phyloP scores from a whole-genome alignment of 1,139 yeast genomes.

The Petasospora fabianii region DNA sequence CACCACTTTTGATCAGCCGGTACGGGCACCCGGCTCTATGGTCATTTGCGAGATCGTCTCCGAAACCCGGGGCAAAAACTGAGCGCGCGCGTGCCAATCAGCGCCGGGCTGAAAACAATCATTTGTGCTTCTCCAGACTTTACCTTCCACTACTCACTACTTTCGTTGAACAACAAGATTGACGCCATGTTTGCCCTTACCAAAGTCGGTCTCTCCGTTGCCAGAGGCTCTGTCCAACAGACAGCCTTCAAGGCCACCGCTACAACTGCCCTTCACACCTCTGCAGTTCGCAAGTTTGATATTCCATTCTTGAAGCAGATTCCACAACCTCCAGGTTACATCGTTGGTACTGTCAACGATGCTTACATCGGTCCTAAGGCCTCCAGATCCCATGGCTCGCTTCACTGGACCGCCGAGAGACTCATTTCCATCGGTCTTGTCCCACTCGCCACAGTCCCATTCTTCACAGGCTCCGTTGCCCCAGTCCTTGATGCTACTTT shows the following conservation, averaged over 20 bases:
- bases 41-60: constrained; percentile 14
- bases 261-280: constrained; percentile 28
- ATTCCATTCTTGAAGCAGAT: constrained; percentile 45
- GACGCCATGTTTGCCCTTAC: constrained; percentile 10
- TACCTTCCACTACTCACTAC: constrained; percentile 1
- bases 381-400: constrained; percentile 56
- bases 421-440: constrained; percentile 53
- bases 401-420: constrained; percentile 73
- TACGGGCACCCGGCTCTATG: constrained; percentile 6
- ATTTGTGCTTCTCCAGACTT: constrained; percentile 9
- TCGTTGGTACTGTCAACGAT: constrained; percentile 74
- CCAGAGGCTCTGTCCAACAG: constrained; percentile 8
- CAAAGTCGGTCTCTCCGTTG: constrained; percentile 12
- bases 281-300: constrained; percentile 31
- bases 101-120: constrained; percentile 21
- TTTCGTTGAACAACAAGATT: not conserved
- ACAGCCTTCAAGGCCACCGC: constrained; percentile 5
- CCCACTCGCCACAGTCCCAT: constrained; percentile 63
- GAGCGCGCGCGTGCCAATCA: constrained; percentile 19
- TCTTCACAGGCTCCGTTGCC: constrained; percentile 52
- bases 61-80: constrained; percentile 19
- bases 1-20: not conserved
- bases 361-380: constrained; percentile 61
- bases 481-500: constrained; percentile 54
- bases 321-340: constrained; percentile 75